A percentile compares a stretch with the other conserved stretches of the same genome.
Conservation (phyloP, 73 alveolate species). For the Uronychia setigera region DNA sequence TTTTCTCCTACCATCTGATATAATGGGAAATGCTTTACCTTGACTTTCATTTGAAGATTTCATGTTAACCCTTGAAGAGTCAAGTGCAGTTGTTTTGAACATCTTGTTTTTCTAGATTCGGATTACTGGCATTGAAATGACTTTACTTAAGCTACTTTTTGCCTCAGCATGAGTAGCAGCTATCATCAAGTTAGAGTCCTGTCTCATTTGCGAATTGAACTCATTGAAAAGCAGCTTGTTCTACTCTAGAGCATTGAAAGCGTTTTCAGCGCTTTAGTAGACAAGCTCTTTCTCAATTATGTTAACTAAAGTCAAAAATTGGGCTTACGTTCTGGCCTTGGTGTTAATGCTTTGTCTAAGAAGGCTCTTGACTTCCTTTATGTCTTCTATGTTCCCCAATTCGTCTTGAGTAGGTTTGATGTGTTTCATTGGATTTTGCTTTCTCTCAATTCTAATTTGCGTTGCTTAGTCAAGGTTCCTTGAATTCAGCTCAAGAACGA, state of each 20-base stretch:
- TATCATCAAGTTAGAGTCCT: not conserved
- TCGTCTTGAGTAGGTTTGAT: too few relatives aligned
- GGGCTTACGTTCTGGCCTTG: not conserved
- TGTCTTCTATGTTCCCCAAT: too few relatives aligned
- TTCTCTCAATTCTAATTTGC: too few relatives aligned
- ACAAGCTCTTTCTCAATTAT: not conserved
- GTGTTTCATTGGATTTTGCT: too few relatives aligned
- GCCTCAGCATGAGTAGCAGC: not conserved
- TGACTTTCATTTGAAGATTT: not conserved
- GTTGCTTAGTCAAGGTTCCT: too few relatives aligned
- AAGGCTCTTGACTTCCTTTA: not conserved
- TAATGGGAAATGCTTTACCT: not conserved
- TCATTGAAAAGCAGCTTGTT: not conserved
- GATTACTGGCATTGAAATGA: not conserved
- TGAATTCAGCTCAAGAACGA: too few relatives aligned
- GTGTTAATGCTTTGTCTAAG: not conserved
- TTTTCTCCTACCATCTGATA: not conserved
- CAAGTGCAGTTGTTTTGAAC: not conserved
- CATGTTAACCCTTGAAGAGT: not conserved
- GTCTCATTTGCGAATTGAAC: not conserved
- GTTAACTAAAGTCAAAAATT: not conserved
- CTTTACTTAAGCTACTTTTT: not conserved
- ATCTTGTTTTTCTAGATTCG: not conserved
- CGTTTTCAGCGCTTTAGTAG: not conserved
- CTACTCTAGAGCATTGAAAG: not conserved